These are phyloP conservation scores for Aspergillus novoparasiticus DNA, from an alignment of 2,329 filamentous ascomycete species.

Conservation along the genomic window DNA sequence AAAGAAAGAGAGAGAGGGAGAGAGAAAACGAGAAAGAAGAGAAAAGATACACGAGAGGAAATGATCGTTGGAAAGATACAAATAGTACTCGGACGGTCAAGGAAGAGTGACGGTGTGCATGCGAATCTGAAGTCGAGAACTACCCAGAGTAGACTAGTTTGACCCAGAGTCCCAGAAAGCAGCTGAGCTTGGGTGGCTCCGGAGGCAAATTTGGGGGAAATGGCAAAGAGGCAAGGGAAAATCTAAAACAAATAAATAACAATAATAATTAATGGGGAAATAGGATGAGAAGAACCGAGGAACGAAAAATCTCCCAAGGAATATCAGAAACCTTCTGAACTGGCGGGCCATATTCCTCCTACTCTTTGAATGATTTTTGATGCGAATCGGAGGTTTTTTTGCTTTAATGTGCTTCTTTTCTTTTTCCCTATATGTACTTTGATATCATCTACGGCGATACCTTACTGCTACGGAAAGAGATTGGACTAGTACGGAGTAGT, in stretches of 20 bases:
- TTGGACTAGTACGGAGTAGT: constrained; percentile 5
- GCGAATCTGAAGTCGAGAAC: constrained; percentile 18
- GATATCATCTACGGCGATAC: neutral
- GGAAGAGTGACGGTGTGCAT: constrained; percentile 33
- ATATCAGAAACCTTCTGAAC: neutral
- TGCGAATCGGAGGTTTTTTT: constrained; percentile 2
- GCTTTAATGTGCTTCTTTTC: constrained; percentile 5
- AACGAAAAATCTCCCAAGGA: neutral
- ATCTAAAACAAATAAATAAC: neutral
- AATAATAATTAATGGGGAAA: neutral
- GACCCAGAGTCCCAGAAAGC: constrained; percentile 12
- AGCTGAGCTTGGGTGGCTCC: constrained; percentile 19
- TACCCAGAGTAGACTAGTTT: constrained; percentile 13
- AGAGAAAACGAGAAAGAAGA: constrained; percentile 2
- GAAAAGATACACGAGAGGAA: constrained; percentile 19
- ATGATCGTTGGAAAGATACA: constrained; percentile 25
- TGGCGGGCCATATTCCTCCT: neutral
- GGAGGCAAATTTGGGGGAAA: constrained; percentile 13
- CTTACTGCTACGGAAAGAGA: neutral
- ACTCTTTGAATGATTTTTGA: neutral
- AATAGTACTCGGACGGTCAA: constrained; percentile 18
- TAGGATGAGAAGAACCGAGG: neutral
- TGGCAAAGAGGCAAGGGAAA: constrained; percentile 3
- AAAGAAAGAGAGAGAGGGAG: constrained; percentile 6
- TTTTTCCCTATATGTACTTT: constrained; percentile 2